phyloP scores from a whole-genome alignment of 1,139 yeast genomes.

The Candida freyschussii region DNA sequence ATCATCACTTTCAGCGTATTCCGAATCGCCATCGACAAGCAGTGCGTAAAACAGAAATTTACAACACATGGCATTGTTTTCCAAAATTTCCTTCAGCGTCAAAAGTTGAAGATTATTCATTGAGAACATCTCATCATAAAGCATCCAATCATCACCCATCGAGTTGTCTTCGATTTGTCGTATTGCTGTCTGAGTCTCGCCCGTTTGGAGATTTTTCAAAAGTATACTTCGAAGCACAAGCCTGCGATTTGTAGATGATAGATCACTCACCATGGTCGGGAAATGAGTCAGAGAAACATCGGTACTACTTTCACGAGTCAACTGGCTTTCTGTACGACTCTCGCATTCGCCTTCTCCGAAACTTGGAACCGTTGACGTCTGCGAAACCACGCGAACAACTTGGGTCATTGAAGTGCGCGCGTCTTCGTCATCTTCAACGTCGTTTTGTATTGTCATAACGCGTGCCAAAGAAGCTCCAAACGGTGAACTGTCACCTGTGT shows the following conservation, averaged over 20 bases:
- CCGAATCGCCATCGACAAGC: slow-evolving; percentile 7
- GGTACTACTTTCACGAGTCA: slow-evolving; percentile 5
- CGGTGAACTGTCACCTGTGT: slow-evolving; percentile 3
- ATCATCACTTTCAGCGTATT: slow-evolving; percentile 10
- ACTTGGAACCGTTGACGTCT: slow-evolving; percentile 2
- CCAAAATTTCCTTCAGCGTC: slow-evolving; percentile 30
- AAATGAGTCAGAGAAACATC: slow-evolving; percentile 11
- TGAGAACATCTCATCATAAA: slow-evolving; percentile 34
- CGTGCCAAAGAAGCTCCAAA: slow-evolving; percentile 11
- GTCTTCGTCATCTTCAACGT: slow-evolving; percentile 1
- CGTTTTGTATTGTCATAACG: slow-evolving; percentile 10
- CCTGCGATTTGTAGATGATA: slow-evolving; percentile 9
- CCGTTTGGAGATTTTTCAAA: slow-evolving; percentile 17
- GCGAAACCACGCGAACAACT: slow-evolving; percentile 6
- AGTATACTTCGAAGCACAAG: slow-evolving; percentile 20
- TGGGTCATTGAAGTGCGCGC: too few species aligned
- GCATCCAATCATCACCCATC: slow-evolving; percentile 35
- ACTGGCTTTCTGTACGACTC: slow-evolving; percentile 1
- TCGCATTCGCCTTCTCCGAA: slow-evolving; percentile 5
- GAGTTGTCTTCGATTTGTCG: slow-evolving; percentile 25
- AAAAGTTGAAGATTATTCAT: slow-evolving; percentile 33
- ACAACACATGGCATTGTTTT: slow-evolving; percentile 24
- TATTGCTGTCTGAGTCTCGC: slow-evolving; percentile 21
- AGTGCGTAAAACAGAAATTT: slow-evolving; percentile 35
- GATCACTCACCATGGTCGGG: slow-evolving; percentile 13